These are phyloP conservation scores for Conticribra weissflogii DNA, from an alignment of 108 stramenopile species.

Conservation along the genomic window DNA sequence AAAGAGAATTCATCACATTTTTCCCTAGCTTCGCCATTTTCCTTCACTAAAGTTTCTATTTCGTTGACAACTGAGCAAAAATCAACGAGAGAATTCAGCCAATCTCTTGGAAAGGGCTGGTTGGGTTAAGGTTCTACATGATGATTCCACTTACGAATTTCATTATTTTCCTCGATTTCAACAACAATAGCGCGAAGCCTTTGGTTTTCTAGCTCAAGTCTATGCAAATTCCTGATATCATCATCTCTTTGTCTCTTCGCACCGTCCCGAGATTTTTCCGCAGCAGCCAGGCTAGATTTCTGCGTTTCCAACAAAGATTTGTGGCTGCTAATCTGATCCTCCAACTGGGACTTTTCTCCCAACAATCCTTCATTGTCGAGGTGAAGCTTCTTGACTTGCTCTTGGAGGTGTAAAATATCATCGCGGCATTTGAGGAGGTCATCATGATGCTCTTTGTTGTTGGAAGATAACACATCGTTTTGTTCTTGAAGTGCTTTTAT, in stretches of 20 bases:
- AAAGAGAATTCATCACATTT: conserved; percentile 20
- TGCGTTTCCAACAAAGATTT: conserved; percentile 34
- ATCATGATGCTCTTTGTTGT: conserved; percentile 24
- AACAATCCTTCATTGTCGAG: conserved; percentile 29
- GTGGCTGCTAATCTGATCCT: conserved; percentile 29
- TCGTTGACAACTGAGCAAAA: conserved; percentile 42
- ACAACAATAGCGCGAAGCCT: conserved; percentile 28
- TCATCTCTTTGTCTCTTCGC: conserved; percentile 24
- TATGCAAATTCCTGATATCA: conserved; percentile 19
- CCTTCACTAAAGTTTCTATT: conserved; percentile 42
- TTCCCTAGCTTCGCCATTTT: conserved; percentile 34
- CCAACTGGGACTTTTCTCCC: conserved; percentile 22
- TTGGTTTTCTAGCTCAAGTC: conserved; percentile 48
- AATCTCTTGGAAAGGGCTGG: no score
- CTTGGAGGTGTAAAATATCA: conserved; percentile 24
- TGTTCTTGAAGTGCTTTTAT: conserved; percentile 21
- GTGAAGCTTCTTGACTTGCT: conserved; percentile 26
- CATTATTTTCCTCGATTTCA: conserved; percentile 46
- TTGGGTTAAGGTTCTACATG: no score
- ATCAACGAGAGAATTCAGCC: no score
- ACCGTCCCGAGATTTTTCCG: conserved; percentile 29
- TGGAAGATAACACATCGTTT: conserved; percentile 5
- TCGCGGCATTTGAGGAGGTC: conserved; percentile 18
- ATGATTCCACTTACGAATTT: no score
- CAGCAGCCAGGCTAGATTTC: conserved; percentile 21